Percentiles rank a stretch among this genome's conserved stretches.
These are phyloP conservation scores for Aspergillus awamori DNA, from an alignment of 2,329 filamentous ascomycete genomes.

Conservation along the genomic window DNA sequence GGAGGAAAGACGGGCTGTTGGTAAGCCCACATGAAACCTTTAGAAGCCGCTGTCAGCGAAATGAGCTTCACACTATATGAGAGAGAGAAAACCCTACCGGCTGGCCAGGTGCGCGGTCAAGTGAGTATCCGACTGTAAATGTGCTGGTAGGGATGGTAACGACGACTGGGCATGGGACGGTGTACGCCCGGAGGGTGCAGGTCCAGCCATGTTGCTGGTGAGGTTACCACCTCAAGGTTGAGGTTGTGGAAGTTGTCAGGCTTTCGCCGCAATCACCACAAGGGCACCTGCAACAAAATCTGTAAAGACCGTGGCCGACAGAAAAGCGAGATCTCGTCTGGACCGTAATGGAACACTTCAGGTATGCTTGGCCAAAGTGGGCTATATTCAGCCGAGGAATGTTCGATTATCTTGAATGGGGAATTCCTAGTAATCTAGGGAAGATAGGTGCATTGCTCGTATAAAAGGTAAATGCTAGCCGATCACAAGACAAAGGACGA, in stretches of 20 bases:
- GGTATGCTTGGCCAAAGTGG: slow-evolving; percentile 7
- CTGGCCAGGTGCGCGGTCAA: slow-evolving; percentile 55
- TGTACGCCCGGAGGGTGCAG: slow-evolving; percentile 44
- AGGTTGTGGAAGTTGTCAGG: not conserved
- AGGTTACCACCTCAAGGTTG: slow-evolving; percentile 17
- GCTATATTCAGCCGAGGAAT: slow-evolving; percentile 15
- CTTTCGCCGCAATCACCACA: not conserved
- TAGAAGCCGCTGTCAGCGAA: slow-evolving; percentile 55
- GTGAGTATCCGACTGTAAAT: slow-evolving; percentile 56
- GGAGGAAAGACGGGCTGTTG: slow-evolving; percentile 85
- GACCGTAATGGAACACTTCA: not conserved
- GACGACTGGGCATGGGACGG: slow-evolving; percentile 77
- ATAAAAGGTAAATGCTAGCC: slow-evolving; percentile 3
- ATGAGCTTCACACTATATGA: not conserved
- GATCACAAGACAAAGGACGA: not conserved
- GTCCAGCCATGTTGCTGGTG: slow-evolving; percentile 42
- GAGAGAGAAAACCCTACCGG: slow-evolving; percentile 37
- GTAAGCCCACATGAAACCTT: slow-evolving; percentile 91
- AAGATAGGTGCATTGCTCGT: slow-evolving; percentile 19
- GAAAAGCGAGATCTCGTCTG: slow-evolving; percentile 2
- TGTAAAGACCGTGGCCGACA: not conserved
- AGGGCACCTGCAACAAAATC: not conserved
- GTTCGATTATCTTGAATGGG: slow-evolving; percentile 13
- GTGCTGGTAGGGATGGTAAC: slow-evolving; percentile 82
- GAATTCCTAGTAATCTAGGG: slow-evolving; percentile 16